Percentiles rank a stretch among this genome's conserved stretches.
phyloP scores from a whole-genome alignment of 768 basidiomycete genomes.

The Rhodotorula paludigena region DNA sequence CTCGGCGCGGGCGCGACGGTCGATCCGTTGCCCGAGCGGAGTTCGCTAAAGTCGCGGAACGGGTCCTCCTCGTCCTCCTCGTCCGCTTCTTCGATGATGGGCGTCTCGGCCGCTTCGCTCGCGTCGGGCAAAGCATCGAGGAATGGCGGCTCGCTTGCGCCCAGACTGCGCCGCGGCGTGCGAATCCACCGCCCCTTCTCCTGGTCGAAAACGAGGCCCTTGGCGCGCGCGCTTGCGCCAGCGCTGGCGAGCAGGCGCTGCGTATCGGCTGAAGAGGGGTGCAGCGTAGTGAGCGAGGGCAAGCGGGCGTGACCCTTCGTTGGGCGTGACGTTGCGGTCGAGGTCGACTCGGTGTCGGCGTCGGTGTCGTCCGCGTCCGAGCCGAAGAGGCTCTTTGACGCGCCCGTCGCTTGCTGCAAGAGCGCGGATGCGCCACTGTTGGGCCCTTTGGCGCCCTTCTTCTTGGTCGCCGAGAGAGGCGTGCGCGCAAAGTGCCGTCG shows the following conservation, averaged over 20 bases:
- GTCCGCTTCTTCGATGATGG: constrained; percentile 26
- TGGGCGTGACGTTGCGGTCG: no score
- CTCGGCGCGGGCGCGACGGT: not conserved
- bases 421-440: no score
- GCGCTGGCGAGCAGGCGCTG: constrained; percentile 42
- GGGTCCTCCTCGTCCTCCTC: constrained; percentile 32
- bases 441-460: not conserved
- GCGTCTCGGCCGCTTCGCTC: constrained; percentile 34
- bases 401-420: no score
- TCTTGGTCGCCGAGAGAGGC: constrained; percentile 40
- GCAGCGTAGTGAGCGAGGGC: constrained; percentile 44
- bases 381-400: constrained; percentile 5
- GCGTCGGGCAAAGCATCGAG: constrained; percentile 25
- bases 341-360: not conserved
- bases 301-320: constrained; percentile 3
- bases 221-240: constrained; percentile 32
- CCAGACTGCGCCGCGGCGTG: constrained; percentile 33
- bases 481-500: constrained; percentile 10
- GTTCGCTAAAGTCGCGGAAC: constrained; percentile 25
- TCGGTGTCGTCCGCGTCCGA: constrained; percentile 1
- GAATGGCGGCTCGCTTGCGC: not conserved
- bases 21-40: constrained; percentile 5
- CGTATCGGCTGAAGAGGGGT: constrained; percentile 43
- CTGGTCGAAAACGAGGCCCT: constrained; percentile 48
- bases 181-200: constrained; percentile 46